Evolutionary conservation across 805 yeast genomes (phyloP).

Genomic region (Maudiozyma serrabonitensis): DNA sequence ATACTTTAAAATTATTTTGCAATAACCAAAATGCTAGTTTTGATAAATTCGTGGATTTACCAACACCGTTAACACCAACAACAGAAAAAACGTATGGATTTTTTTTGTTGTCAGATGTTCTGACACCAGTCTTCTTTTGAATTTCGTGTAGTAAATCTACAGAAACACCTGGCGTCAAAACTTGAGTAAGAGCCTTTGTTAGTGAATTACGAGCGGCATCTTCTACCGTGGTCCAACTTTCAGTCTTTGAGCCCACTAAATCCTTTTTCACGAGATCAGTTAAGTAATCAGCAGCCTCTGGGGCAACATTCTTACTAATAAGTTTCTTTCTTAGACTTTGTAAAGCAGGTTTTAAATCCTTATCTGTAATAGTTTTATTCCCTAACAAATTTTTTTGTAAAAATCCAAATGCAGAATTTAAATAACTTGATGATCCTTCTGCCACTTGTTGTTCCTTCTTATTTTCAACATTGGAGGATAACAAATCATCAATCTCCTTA

Average conservation of each 20-base stretch:
- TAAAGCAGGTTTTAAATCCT: conserved; percentile 57
- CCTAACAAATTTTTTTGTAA: conserved; percentile 50
- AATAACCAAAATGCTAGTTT: conserved; percentile 91
- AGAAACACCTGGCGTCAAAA: conserved; percentile 86
- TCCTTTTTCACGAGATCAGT: conserved; percentile 61
- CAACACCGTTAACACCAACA: conserved; percentile 97
- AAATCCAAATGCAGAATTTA: conserved; percentile 41
- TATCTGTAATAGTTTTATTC: conserved; percentile 53
- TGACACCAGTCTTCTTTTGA: conserved; percentile 32
- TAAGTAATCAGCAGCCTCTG: conserved; percentile 70
- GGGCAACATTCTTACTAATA: conserved; percentile 81
- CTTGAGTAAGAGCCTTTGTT: conserved; percentile 53
- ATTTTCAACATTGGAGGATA: conserved; percentile 7
- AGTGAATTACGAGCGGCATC: conserved; percentile 61
- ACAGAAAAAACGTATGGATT: conserved; percentile 91
- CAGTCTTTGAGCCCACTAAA: conserved; percentile 62
- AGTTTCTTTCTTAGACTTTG: conserved; percentile 64
- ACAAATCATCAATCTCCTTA: conserved; percentile 43
- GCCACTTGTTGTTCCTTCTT: conserved; percentile 32
- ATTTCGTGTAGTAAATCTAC: conserved; percentile 80
- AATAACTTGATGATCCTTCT: conserved; percentile 14
- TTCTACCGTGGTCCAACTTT: conserved; percentile 63
- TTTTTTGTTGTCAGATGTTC: conserved; percentile 19
- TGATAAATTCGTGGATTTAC: conserved; percentile 91
- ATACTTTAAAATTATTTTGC: conserved; percentile 76